Evolutionary conservation across 345 rosid species (phyloP).

Genomic region (Noccaea caerulescens): DNA sequence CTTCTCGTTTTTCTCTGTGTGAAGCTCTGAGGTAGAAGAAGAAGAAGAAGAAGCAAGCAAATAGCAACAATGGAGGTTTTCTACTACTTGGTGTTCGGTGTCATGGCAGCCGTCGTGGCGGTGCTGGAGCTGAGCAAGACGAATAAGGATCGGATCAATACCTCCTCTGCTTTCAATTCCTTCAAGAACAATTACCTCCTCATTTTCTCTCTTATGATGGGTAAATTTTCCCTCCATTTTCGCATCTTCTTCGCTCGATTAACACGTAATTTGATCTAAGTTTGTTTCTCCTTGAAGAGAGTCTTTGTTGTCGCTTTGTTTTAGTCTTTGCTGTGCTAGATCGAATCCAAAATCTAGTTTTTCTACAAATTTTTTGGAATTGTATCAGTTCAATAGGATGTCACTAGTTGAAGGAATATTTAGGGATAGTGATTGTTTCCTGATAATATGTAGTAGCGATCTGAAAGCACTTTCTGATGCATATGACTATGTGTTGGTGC

Average conservation of each 20-base stretch:
- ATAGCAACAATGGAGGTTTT: constrained; percentile 65
- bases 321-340: not conserved
- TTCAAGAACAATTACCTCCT: constrained; percentile 84
- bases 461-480: not conserved
- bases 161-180: constrained; percentile 69
- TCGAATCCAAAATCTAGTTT: not conserved
- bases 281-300: too few species aligned
- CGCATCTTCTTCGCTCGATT: not conserved
- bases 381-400: not conserved
- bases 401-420: too few species aligned
- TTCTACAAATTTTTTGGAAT: not conserved
- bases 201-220: constrained; percentile 91
- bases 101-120: constrained; percentile 59
- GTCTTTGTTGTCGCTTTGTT: not conserved
- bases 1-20: not conserved
- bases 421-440: too few species aligned
- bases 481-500: constrained; percentile 30
- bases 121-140: constrained; percentile 68
- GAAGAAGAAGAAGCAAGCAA: not conserved
- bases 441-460: too few species aligned
- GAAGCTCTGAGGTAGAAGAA: not conserved
- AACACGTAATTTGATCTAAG: not conserved
- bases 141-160: constrained; percentile 68
- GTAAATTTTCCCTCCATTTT: constrained; percentile 36
- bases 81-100: constrained; percentile 64